Conservation (phyloP, 495 filamentous ascomycete species). For the Penicillium tannophilum region DNA sequence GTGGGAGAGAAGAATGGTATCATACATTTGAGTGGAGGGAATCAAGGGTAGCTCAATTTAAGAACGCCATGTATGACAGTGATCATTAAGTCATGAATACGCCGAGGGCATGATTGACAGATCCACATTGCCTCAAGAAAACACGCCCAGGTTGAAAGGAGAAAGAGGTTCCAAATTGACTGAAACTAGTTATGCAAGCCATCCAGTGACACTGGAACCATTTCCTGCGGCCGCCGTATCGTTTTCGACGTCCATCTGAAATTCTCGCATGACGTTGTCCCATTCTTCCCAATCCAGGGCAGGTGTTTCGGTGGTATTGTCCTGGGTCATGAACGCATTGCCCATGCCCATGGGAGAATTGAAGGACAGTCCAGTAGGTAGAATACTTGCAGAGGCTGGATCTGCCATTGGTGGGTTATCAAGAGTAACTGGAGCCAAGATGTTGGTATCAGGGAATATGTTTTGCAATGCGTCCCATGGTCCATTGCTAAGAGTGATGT, state of each 20-base stretch:
- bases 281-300: constrained; percentile 47
- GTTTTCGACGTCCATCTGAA: constrained; percentile 46
- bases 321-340: constrained; percentile 20
- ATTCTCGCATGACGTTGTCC: constrained; percentile 55
- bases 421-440: constrained; percentile 22
- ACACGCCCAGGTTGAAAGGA: not conserved
- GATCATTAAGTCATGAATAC: constrained; percentile 5
- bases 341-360: constrained; percentile 5
- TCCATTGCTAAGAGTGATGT: constrained; percentile 36
- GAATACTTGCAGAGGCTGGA: constrained; percentile 4
- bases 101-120: not conserved
- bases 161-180: not conserved
- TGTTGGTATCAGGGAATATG: constrained; percentile 37
- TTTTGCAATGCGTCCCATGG: constrained; percentile 30
- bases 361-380: constrained; percentile 13
- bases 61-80: not conserved
- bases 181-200: constrained; percentile 28
- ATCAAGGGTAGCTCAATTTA: not conserved
- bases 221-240: constrained; percentile 21
- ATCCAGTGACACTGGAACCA: constrained; percentile 35
- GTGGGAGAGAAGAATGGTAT: not conserved
- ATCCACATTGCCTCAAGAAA: not conserved
- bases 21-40: not conserved
- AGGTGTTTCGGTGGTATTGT: constrained; percentile 7
- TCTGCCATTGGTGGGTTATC: constrained; percentile 16